Evolutionary conservation across 768 basidiomycete genomes (phyloP), one percentile per base, ranked within the genome.

Genomic region (Rhodosporidiobolus odoratus): DNA sequence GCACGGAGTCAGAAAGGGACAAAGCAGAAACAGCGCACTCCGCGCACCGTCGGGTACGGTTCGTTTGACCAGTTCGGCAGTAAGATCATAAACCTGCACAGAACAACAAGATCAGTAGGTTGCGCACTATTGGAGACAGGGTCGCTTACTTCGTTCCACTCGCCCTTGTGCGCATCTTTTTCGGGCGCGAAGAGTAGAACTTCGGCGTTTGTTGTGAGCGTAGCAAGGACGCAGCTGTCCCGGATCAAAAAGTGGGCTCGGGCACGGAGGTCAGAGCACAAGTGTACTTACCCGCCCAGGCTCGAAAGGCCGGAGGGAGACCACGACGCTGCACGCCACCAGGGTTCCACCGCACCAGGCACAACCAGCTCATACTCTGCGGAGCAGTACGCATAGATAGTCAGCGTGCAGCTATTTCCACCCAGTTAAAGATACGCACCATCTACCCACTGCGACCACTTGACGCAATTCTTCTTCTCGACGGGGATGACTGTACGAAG

Each of bases 141-240:
- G 2, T 10, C 13, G 21, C 56, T 19, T 38, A 67, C 71, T 50
- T 73, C 72, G 34, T 27, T 23, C 72, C 72, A 73, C 9, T 63
- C 68, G 2, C 68, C 72, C 25, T 38, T 59, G 27, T 17, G 10
- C 4, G 58, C 45, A 23, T 73, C 61, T 30, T 73, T 73, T 6
- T 10, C 10, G 25, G 72, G 50, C 37, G 63, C 72, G 17, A 54
- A 73, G 9, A 73, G 41, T 16, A 54, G 58, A 16, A 58, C 72
- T 37, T 73, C 65, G 38, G 25, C 54, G 25, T 66, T 67, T 13
- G 58, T 65, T 19, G 56, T 73, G 23, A 70, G 15, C 0, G 65
- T 58, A 12, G 68, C 72, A n/a, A 73, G 62, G 12, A 65, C 40
- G 53, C 72, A 73, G 13, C 72, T 69, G 54, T 7, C 25, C 30